phyloP scores from a whole-genome alignment of 2,329 filamentous ascomycete species.

The Aspergillus tamarii region DNA sequence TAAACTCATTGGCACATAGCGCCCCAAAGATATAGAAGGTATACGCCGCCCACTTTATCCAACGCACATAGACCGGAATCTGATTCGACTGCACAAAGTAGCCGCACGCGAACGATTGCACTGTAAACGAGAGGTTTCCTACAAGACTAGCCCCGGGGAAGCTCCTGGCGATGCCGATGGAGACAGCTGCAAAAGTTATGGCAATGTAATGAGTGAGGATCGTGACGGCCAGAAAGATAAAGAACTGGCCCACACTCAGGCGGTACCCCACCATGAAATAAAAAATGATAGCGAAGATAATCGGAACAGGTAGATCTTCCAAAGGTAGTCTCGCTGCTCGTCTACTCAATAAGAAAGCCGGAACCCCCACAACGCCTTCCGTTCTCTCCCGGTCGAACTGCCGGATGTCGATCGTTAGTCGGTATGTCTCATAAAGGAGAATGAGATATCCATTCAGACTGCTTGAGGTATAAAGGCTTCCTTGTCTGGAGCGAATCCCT shows the following conservation, averaged over 20 bases:
- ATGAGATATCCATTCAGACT: conserved; percentile 77
- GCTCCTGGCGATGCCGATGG: conserved; percentile 66
- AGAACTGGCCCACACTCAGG: conserved; percentile 64
- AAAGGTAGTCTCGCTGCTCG: conserved; percentile 69
- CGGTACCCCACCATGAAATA: conserved; percentile 81
- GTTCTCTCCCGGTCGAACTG: conserved; percentile 75
- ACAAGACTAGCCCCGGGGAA: conserved; percentile 74
- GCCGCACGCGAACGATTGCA: conserved; percentile 75
- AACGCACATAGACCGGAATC: conserved; percentile 76
- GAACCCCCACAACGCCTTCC: conserved; percentile 71
- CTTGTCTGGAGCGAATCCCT: conserved; percentile 74
- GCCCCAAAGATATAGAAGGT: conserved; percentile 68
- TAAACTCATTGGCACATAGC: conserved; percentile 72
- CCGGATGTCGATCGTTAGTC: conserved; percentile 73
- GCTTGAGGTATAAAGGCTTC: conserved; percentile 71
- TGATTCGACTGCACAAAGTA: conserved; percentile 75
- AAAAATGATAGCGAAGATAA: conserved; percentile 70
- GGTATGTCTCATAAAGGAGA: conserved; percentile 74
- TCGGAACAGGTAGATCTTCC: conserved; percentile 73
- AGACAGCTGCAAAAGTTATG: conserved; percentile 70
- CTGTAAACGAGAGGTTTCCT: conserved; percentile 71
- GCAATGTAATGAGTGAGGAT: conserved; percentile 74
- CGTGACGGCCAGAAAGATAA: conserved; percentile 71
- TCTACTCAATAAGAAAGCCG: conserved; percentile 71
- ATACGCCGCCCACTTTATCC: conserved; percentile 62